These are phyloP conservation scores for Closterium sp. DNA, from an alignment of 139 green algal genomes.

Conservation along the genomic window DNA sequence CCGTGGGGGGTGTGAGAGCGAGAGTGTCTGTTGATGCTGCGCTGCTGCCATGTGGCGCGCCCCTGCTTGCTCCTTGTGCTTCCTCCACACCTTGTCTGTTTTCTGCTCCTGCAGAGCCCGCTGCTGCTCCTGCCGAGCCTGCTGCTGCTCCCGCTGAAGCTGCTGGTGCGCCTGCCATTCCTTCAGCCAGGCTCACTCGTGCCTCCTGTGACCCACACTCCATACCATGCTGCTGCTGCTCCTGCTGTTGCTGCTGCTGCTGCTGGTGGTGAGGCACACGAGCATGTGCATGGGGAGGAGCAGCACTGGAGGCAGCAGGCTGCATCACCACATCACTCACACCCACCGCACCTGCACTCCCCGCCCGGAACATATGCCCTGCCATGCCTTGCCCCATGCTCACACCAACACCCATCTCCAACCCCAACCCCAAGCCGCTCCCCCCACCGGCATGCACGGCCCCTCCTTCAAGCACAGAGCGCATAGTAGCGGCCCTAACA, in stretches of 20 bases:
- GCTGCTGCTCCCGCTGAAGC: background rate
- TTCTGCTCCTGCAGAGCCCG: background rate
- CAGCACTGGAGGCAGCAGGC: background rate
- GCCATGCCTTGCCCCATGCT: background rate
- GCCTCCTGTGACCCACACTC: background rate
- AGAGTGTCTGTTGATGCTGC: background rate
- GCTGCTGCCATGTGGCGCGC: background rate
- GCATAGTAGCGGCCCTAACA: background rate
- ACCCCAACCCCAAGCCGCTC: background rate
- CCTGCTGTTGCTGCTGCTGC: background rate
- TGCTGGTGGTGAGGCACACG: background rate
- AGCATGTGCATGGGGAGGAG: background rate
- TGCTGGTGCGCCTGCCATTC: background rate
- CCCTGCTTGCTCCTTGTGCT: background rate
- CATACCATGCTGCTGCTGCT: background rate
- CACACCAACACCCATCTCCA: background rate
- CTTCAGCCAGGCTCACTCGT: background rate
- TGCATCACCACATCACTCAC: background rate
- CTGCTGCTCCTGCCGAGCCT: background rate
- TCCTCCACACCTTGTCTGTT: background rate
- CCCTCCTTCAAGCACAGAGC: background rate
- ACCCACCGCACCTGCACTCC: background rate
- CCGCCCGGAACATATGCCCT: background rate
- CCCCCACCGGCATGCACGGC: background rate
- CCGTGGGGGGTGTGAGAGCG: background rate